These are phyloP conservation scores for Saxophila tyrrhenica DNA, from an alignment of 495 filamentous ascomycete genomes.

Conservation along the genomic window DNA sequence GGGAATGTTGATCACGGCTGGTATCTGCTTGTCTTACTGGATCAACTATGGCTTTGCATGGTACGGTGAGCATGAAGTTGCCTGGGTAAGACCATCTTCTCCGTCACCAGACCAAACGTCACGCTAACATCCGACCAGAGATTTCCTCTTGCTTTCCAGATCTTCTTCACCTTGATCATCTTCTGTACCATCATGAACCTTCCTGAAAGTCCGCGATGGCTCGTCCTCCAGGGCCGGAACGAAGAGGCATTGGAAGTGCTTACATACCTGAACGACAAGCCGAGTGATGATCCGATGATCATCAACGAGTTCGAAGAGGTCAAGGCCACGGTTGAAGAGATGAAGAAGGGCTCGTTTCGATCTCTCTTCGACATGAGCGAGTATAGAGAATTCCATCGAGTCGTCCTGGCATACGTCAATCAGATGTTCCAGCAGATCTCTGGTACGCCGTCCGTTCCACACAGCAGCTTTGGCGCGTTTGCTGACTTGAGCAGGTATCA, in stretches of 20 bases:
- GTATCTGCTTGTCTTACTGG: slow-evolving; percentile 31
- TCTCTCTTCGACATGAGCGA: slow-evolving; percentile 19
- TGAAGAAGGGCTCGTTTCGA: slow-evolving; percentile 12
- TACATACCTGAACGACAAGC: not conserved
- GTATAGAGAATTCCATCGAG: slow-evolving; percentile 20
- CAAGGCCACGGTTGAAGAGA: slow-evolving; percentile 1
- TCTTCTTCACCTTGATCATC: not conserved
- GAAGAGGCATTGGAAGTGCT: slow-evolving; percentile 12
- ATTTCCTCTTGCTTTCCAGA: slow-evolving; percentile 43
- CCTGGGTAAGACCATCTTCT: not conserved
- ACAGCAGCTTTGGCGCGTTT: too few species aligned
- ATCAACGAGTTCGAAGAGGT: slow-evolving; percentile 2
- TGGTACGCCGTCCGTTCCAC: too few species aligned
- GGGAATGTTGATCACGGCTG: slow-evolving; percentile 26
- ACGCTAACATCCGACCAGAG: slow-evolving; percentile 18
- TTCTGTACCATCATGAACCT: slow-evolving; percentile 3
- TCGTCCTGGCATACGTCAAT: slow-evolving; percentile 18
- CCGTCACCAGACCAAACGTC: not conserved
- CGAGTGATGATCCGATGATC: slow-evolving; percentile 10
- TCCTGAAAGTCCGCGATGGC: slow-evolving; percentile 10
- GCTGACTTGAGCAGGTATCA: too few species aligned
- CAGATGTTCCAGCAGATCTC: slow-evolving; percentile 25
- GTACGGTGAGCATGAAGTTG: slow-evolving; percentile 28
- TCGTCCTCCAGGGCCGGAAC: slow-evolving; percentile 1
- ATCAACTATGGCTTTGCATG: slow-evolving; percentile 29